These are phyloP conservation scores for Micractinium conductrix DNA, from an alignment of 139 green algal genomes.

Conservation along the genomic window DNA sequence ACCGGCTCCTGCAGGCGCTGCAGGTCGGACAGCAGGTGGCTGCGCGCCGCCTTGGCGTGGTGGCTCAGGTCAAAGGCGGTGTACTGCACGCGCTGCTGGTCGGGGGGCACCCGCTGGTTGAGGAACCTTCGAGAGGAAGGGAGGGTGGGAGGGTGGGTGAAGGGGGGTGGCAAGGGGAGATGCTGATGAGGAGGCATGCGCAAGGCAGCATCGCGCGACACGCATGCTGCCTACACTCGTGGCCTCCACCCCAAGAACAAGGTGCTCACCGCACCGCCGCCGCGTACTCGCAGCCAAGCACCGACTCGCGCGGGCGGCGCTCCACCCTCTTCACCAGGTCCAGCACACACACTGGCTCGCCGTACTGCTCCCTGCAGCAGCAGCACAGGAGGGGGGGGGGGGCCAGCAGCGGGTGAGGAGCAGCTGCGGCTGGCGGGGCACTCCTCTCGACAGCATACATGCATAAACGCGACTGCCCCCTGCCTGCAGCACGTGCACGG, in stretches of 20 bases:
- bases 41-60: conserved; percentile 68
- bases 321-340: conserved; percentile 89
- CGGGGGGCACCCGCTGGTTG: conserved; percentile 1
- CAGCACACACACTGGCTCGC: conserved; percentile 82
- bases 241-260: conserved; percentile 43
- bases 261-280: conserved; percentile 66
- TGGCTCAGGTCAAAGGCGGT: conserved; percentile 44
- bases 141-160: neutral
- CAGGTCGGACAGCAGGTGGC: conserved; percentile 74
- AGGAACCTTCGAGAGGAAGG: neutral
- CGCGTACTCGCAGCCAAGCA: conserved; percentile 85
- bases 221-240: conserved; percentile 63
- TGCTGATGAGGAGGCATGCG: neutral
- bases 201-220: neutral
- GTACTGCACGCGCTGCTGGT: conserved; percentile 22
- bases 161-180: no score
- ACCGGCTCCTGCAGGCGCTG: conserved; percentile 42
- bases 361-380: conserved; percentile 70
- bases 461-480: no score
- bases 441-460: no score
- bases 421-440: no score
- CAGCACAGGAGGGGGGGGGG: neutral
- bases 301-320: conserved; percentile 79
- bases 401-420: no score
- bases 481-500: no score